Evolutionary conservation across 2,329 filamentous ascomycete species (phyloP), one percentile per base, ranked within the genome.

Genomic region (Hymenoscyphus fraxineus): DNA sequence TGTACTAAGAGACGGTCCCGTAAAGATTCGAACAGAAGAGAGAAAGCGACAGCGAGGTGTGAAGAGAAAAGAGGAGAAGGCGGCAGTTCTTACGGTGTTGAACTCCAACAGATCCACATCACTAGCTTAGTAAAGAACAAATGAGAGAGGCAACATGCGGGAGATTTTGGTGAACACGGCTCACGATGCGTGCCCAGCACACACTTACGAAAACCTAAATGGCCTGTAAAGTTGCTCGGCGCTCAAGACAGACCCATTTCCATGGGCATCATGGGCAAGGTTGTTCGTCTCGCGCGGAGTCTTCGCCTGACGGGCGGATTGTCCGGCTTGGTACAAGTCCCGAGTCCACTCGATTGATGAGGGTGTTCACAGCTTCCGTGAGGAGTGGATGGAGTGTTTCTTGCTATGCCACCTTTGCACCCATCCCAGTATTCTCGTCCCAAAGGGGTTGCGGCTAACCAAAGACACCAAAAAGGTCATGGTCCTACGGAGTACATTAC

Each of bases 31-130:
- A 54, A 54, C 19, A 9, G 32, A 59, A 59, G 35, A n/a, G 47
- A 44, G 59, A 58, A 31, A 64, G 59, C 61, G 54, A 65, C 55
- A 55, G 63, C 13, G 63, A 65, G 55, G 65, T 60, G 51, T 44
- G 56, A 62, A 58, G 31, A 60, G 31, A 51, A 41, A 55, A 54
- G 51, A 64, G 44, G 64, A 62, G 38, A 59, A 39, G 47, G 41
- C 19, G n/a, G 47, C 47, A 57, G 15, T 35, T 58, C 58, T 51
- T 32, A 54, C 13, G 22, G n/a, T 60, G 39, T 39, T 35, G 27
- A 39, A 1, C 59, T 58, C 47, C 16, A 32, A n/a, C n/a, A 32
- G 47, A 38, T 56, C 13, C 47, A 41, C 19, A 27, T 39, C 16
- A 16, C 41, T 19, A 19, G 32, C 58, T 47, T 13, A 35, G 6